Evolutionary conservation across 2,329 filamentous ascomycete genomes (phyloP), one percentile per base, ranked within the genome.

Genomic region (Penicillium sclerotiorum): DNA sequence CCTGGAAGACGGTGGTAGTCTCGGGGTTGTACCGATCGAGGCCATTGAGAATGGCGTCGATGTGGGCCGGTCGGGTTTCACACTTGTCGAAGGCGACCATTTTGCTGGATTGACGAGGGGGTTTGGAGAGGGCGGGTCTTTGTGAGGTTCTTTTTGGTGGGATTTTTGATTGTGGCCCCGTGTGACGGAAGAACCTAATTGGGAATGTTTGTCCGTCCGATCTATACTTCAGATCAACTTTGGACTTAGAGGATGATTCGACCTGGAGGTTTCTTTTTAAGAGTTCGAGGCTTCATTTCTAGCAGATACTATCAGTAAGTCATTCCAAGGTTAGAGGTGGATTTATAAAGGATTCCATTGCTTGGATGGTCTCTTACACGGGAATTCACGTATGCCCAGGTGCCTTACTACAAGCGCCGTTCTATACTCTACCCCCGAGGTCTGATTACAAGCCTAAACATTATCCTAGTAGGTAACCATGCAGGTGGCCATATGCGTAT

Each of bases 21-120:
- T 99, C 94, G 35, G 94, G 94, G 76, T 99, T 99, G 80, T 99
- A 99, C 69, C 94, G 85, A 77, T 99, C 94, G 58, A 99, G 89
- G 64, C 94, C 93, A 77, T 93, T 96, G 70, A 99, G 90, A 69
- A 99, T 96, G 74, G 79, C 81, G 71, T 90, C 88, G 75, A 99
- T 95, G 73, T 94, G 86, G 62, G 94, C 89, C 64, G 94, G 93
- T 73, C 94, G 83, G 76, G 96, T 90, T 66, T 90, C 86, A 79
- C 90, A 89, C 76, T 92, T 89, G 82, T 96, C 93, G 78, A 88
- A 88, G 53, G 84, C 75, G 59, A 67, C 63, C 58, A 61, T 61
- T 55, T 61, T 62, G 57, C 47, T 49, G 21, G 35, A 25, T 45
- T 40, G 28, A 46, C 23, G 51, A 53, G 51, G 49, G 51, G 57